Base-by-base conservation (phyloP, 2,329 filamentous ascomycete genomes). In the Sclerotinia spermophila region DNA sequence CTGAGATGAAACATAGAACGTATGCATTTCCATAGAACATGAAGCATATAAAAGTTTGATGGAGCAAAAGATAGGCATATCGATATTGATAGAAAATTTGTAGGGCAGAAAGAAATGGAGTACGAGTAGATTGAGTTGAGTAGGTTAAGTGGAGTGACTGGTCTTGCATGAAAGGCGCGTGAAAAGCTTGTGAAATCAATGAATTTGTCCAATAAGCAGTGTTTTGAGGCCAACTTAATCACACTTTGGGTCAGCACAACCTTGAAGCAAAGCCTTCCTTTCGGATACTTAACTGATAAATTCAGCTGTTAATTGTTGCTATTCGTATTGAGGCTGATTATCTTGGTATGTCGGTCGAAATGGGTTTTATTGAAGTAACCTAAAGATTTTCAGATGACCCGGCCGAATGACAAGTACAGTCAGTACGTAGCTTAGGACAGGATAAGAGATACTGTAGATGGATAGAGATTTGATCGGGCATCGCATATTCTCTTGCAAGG, bases 281-380 rank as follows among this genome's bases (percentile, higher is more conserved):
- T 65, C 38, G 38, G 30, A 65, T 62, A 33, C 19, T 33, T 38
- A 27, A 33, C 19, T 33, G 38, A 27, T 53, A n/a, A 53, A 66
- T 56, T 71, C 69, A 73, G 67, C 71, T 70, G n/a, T 6, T 21
- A 1, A 24, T 30, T 38, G 62, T 72, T 73, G 42, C 72, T 74
- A 73, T 74, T 72, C 72, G 58, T 60, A 65, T 62, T 69, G 71
- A 72, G 72, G 72, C 71, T 74, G 70, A 60, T 67, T 35, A 30
- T 65, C 58, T 61, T 7, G 27, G 44, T 24, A 24, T 13, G 40
- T 15, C 2, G 24, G 42, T 40, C 24, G 24, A n/a, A 60, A 66
- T 56, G 42, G 55, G 21, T 48, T 51, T 58, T 27, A 35, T 24
- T 27, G 48, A 42, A 11, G 61, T 40, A 59, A n/a, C 44, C 21